Conservation (phyloP, 495 filamentous ascomycete species). For the Penicillium diatomitis region DNA sequence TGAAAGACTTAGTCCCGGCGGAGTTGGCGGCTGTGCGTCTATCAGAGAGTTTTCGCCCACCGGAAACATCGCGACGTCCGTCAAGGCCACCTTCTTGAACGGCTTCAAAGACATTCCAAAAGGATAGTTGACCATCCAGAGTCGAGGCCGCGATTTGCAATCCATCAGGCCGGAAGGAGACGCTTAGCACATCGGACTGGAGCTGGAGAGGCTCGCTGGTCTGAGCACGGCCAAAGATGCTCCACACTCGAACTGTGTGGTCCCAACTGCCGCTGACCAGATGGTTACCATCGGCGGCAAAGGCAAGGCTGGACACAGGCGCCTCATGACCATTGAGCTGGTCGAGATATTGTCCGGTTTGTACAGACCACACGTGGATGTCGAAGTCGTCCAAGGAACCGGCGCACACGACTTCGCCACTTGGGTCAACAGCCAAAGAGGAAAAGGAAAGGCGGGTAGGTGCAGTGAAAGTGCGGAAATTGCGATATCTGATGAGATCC, state of each 20-base stretch:
- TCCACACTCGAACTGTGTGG: constrained; percentile 89
- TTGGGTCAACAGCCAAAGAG: constrained; percentile 90
- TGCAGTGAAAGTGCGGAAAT: constrained; percentile 94
- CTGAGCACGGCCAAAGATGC: constrained; percentile 84
- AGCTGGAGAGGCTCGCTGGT: constrained; percentile 90
- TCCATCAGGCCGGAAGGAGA: constrained; percentile 84
- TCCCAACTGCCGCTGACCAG: constrained; percentile 94
- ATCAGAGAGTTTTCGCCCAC: constrained; percentile 78
- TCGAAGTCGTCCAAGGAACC: constrained; percentile 94
- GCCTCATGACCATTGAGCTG: constrained; percentile 88
- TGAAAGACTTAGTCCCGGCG: constrained; percentile 82
- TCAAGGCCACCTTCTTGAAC: constrained; percentile 75
- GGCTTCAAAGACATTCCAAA: constrained; percentile 87
- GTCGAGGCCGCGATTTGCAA: constrained; percentile 85
- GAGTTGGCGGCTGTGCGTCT: constrained; percentile 84
- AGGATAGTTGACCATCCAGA: constrained; percentile 85
- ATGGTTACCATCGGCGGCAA: constrained; percentile 73
- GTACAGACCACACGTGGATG: constrained; percentile 96
- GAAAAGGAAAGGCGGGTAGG: constrained; percentile 86
- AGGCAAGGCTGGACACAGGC: constrained; percentile 76
- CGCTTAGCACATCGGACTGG: constrained; percentile 77
- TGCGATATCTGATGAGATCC: constrained; percentile 93
- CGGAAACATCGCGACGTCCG: constrained; percentile 84
- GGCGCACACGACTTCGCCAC: constrained; percentile 89
- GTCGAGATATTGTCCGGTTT: constrained; percentile 92